A percentile compares a stretch with the other conserved stretches of the same genome.
These are phyloP conservation scores for Arthrobotrys pseudoclavata DNA, from an alignment of 2,329 filamentous ascomycete species.

Conservation along the genomic window DNA sequence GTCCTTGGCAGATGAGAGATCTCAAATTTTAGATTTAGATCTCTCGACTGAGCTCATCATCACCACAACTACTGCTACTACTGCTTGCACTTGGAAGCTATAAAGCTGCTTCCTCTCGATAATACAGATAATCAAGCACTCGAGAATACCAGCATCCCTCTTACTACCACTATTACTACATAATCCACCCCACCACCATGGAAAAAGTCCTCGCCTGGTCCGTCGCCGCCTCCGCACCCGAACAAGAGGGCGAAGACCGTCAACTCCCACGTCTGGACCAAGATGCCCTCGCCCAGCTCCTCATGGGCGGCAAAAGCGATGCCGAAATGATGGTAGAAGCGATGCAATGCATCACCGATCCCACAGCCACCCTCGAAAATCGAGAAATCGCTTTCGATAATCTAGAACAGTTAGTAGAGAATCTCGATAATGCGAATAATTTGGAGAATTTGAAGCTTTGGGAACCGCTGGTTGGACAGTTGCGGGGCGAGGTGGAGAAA, in stretches of 20 bases:
- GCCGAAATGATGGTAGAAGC: slow-evolving; percentile 90
- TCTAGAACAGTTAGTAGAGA: slow-evolving; percentile 91
- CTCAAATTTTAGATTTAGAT: slow-evolving; percentile 3
- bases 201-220: slow-evolving; percentile 65
- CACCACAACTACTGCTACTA: neutral
- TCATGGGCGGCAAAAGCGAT: slow-evolving; percentile 84
- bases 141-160: neutral
- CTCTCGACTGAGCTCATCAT: neutral
- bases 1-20: slow-evolving; percentile 15
- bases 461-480: slow-evolving; percentile 80
- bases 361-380: slow-evolving; percentile 78
- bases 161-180: neutral
- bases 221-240: slow-evolving; percentile 64
- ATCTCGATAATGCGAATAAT: slow-evolving; percentile 97
- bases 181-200: slow-evolving; percentile 63
- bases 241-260: slow-evolving; percentile 65
- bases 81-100: neutral
- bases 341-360: slow-evolving; percentile 80
- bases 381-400: slow-evolving; percentile 92
- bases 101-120: neutral
- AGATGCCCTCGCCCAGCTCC: slow-evolving; percentile 78
- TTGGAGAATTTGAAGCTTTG: slow-evolving; percentile 83
- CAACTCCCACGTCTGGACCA: slow-evolving; percentile 68
- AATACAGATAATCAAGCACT: neutral
- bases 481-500: slow-evolving; percentile 76